Evolutionary conservation across 169 alveolate genomes (phyloP).

Genomic region (Babesia ovis): DNA sequence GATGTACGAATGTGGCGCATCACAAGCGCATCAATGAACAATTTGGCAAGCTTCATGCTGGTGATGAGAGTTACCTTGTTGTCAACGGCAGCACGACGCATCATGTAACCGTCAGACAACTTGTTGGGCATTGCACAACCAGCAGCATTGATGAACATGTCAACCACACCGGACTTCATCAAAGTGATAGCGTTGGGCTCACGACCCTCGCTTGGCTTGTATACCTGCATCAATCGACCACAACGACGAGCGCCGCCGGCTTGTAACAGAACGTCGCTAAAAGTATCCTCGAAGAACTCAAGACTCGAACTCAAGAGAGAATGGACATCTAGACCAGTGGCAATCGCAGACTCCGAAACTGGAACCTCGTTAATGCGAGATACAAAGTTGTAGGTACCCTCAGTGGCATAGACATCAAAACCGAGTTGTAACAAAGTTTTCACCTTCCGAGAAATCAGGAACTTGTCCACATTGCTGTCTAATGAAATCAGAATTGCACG

Average conservation of each 20-base stretch:
- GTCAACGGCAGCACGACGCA: slow-evolving; percentile 75
- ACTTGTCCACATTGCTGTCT: slow-evolving; percentile 69
- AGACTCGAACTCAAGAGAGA: slow-evolving; percentile 13
- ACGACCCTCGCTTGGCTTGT: slow-evolving; percentile 60
- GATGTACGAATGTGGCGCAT: slow-evolving; percentile 57
- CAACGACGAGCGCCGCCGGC: slow-evolving; percentile 14
- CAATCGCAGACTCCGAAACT: neutral
- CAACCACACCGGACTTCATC: slow-evolving; percentile 71
- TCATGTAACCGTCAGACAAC: slow-evolving; percentile 72
- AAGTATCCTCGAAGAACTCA: slow-evolving; percentile 35
- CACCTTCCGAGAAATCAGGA: slow-evolving; percentile 69
- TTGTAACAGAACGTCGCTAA: slow-evolving; percentile 51
- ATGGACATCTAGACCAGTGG: neutral
- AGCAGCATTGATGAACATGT: slow-evolving; percentile 72
- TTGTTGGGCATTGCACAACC: slow-evolving; percentile 60
- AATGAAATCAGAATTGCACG: slow-evolving; percentile 68
- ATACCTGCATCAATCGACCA: slow-evolving; percentile 63
- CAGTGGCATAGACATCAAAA: slow-evolving; percentile 75
- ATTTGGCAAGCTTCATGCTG: slow-evolving; percentile 68
- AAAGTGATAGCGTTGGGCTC: slow-evolving; percentile 60
- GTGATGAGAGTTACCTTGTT: slow-evolving; percentile 68
- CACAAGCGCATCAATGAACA: slow-evolving; percentile 74
- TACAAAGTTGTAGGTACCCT: slow-evolving; percentile 70
- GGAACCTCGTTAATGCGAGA: slow-evolving; percentile 19
- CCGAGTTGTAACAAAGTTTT: slow-evolving; percentile 69